These are phyloP conservation scores for Xylaria hypoxylon DNA, from an alignment of 2,329 filamentous ascomycete species.

Conservation along the genomic window DNA sequence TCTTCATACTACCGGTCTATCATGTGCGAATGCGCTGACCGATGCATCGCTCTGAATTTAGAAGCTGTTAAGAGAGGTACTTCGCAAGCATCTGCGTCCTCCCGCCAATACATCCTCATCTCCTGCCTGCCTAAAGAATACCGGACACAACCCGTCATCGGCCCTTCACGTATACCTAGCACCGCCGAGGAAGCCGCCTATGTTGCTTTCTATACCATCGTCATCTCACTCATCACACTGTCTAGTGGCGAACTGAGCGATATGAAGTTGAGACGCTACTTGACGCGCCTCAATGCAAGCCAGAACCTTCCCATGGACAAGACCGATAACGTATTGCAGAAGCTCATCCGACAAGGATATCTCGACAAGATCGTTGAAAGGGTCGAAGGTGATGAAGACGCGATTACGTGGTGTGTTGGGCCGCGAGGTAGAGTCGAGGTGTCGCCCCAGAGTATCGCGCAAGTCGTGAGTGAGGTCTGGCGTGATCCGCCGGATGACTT, in stretches of 20 bases:
- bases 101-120: slow-evolving; percentile 81
- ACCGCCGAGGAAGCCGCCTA: slow-evolving; percentile 80
- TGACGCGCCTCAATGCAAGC: slow-evolving; percentile 80
- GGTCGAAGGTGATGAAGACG: slow-evolving; percentile 74
- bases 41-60: slow-evolving; percentile 38
- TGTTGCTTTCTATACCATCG: slow-evolving; percentile 80
- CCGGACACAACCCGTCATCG: slow-evolving; percentile 73
- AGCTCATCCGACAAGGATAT: slow-evolving; percentile 85
- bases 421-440: slow-evolving; percentile 88
- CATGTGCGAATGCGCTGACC: slow-evolving; percentile 51
- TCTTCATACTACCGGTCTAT: neutral
- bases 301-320: slow-evolving; percentile 79
- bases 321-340: slow-evolving; percentile 79
- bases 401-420: slow-evolving; percentile 84
- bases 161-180: slow-evolving; percentile 74
- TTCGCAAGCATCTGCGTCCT: slow-evolving; percentile 64
- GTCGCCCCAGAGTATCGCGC: slow-evolving; percentile 78
- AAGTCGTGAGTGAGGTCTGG: slow-evolving; percentile 73
- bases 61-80: slow-evolving; percentile 55
- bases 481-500: slow-evolving; percentile 65
- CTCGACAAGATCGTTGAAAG: slow-evolving; percentile 79
- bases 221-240: slow-evolving; percentile 82
- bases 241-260: slow-evolving; percentile 80
- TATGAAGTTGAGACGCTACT: slow-evolving; percentile 79
- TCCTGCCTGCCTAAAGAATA: slow-evolving; percentile 77